phyloP scores from a whole-genome alignment of 345 rosid genomes.

The Eucalyptus pumila region DNA sequence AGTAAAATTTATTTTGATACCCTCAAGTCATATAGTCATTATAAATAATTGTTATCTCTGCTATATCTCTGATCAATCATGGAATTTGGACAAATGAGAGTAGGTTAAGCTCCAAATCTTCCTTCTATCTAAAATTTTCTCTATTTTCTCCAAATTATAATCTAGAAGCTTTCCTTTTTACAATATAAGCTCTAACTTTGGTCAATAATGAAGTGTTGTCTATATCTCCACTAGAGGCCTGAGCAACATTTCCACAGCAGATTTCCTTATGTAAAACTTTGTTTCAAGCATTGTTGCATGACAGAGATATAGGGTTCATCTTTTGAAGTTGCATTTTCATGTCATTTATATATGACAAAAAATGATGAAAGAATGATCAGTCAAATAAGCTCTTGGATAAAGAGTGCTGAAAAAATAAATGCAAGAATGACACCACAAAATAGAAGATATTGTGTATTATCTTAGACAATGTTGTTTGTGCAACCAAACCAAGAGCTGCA shows the following conservation, averaged over 20 bases:
- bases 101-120: not conserved
- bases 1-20: not conserved
- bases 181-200: not conserved
- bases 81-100: not conserved
- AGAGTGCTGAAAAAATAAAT: not conserved
- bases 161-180: not conserved
- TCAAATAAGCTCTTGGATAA: not conserved
- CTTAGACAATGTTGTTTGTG: constrained; percentile 82
- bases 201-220: not conserved
- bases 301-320: too few species aligned
- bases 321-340: too few species aligned
- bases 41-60: not conserved
- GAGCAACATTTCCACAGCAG: not conserved
- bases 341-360: constrained; percentile 7
- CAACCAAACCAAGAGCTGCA: constrained; percentile 61
- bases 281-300: too few species aligned
- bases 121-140: not conserved
- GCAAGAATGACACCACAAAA: not conserved
- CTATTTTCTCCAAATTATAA: too few species aligned
- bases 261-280: too few species aligned
- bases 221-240: not conserved
- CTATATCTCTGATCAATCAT: too few species aligned
- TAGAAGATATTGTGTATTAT: constrained; percentile 8
- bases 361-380: not conserved
- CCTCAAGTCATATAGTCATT: not conserved